Conservation (phyloP, 164 flowering plant species). For the Macadamia tetraphylla region DNA sequence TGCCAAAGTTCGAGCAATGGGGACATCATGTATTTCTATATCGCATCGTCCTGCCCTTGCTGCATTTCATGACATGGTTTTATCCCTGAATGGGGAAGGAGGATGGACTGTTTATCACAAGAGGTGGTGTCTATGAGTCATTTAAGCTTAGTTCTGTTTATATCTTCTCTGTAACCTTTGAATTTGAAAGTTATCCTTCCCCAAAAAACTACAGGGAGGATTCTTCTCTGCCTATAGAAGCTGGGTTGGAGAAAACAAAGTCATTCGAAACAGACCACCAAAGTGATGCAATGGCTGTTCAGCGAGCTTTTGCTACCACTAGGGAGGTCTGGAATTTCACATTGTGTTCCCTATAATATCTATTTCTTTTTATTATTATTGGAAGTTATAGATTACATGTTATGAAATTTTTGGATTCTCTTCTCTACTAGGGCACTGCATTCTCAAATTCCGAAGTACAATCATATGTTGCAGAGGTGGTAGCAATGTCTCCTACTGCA, state of each 20-base stretch:
- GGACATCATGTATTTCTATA: constrained; percentile 97
- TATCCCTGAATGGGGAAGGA: constrained; percentile 99
- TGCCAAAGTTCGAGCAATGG: constrained; percentile 98
- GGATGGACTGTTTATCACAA: constrained; percentile 79
- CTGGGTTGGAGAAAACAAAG: constrained; percentile 17
- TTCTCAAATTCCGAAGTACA: constrained; percentile 49
- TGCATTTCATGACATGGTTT: constrained; percentile 94
- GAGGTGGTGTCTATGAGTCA: constrained; percentile 33
- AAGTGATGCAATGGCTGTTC: constrained; percentile 83
- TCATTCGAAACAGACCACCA: constrained; percentile 59
- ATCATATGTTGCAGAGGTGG: constrained; percentile 55
- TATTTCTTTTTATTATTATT: not conserved
- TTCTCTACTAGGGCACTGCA: constrained; percentile 41
- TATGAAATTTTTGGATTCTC: not conserved
- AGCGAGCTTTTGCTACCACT: constrained; percentile 67
- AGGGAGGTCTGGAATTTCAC: constrained; percentile 38
- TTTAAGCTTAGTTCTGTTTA: not conserved
- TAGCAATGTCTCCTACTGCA: constrained; percentile 47
- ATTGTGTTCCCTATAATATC: not conserved
- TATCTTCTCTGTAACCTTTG: not conserved
- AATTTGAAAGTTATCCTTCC: not conserved
- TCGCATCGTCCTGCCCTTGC: constrained; percentile 99
- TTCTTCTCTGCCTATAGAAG: constrained; percentile 28
- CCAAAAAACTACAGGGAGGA: constrained; percentile 46
- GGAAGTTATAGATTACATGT: not conserved